Percentiles rank a stretch among this genome's conserved stretches.
phyloP scores from a whole-genome alignment of 2,329 filamentous ascomycete species.

The Teratosphaeria gauchensis region DNA sequence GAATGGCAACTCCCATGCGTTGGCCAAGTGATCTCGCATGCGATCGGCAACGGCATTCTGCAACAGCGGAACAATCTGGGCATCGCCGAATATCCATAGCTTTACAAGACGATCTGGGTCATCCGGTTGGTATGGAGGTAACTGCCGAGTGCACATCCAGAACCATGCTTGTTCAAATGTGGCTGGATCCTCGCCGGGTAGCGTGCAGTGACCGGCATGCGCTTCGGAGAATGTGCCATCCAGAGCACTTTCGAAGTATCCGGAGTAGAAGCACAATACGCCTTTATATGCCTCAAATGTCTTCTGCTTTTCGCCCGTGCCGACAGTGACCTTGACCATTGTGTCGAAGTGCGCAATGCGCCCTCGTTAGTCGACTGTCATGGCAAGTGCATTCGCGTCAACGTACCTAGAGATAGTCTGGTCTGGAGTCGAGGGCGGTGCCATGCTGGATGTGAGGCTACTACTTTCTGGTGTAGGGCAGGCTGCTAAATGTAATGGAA shows the following conservation, averaged over 20 bases:
- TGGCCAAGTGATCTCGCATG: background rate
- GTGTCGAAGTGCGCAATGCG: background rate
- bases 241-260: slow-evolving; percentile 5
- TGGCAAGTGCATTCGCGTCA: no score
- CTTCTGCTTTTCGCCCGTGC: background rate
- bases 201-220: background rate
- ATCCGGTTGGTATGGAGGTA: background rate
- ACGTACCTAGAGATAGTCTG: background rate
- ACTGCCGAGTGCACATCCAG: slow-evolving; percentile 10
- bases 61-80: background rate
- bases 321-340: background rate
- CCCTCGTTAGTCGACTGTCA: background rate
- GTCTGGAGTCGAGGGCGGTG: background rate
- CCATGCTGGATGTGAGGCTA: no score
- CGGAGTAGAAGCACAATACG: slow-evolving; percentile 1
- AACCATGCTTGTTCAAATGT: slow-evolving; percentile 7
- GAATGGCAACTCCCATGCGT: background rate
- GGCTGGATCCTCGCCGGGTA: slow-evolving; percentile 4
- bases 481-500: no score
- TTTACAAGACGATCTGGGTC: background rate
- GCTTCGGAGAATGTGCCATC: slow-evolving; percentile 7
- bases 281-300: background rate
- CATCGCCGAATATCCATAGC: background rate
- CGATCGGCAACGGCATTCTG: background rate
- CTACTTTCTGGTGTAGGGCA: no score